Percentiles rank a stretch among this genome's conserved stretches.
Evolutionary conservation across 73 alveolate genomes (phyloP).

Genomic region (Blepharisma japonicum): DNA sequence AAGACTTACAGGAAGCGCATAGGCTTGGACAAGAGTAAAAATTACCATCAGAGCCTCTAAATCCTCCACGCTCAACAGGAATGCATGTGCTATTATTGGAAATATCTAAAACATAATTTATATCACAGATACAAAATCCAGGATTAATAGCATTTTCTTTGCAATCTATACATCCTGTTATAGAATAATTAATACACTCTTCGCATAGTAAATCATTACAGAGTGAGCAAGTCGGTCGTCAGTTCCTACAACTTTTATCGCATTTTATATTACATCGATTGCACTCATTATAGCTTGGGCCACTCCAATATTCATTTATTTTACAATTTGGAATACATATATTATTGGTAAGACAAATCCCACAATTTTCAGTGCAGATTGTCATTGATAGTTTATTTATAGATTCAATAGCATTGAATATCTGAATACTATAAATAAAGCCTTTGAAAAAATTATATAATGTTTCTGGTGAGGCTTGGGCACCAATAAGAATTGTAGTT

Average conservation of each 20-base stretch:
- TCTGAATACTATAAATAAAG: background rate
- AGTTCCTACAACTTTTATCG: background rate
- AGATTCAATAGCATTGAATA: background rate
- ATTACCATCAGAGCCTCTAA: no score
- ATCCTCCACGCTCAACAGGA: no score
- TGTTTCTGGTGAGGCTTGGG: background rate
- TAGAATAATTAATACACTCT: background rate
- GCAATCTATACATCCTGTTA: background rate
- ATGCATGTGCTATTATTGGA: no score
- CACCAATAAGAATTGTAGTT: background rate
- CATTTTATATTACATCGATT: background rate
- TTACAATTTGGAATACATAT: background rate
- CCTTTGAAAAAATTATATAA: background rate
- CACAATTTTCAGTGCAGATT: background rate
- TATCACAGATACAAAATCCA: background rate
- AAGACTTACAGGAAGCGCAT: no score
- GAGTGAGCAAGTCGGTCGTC: background rate
- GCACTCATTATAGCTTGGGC: background rate
- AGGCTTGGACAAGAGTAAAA: no score
- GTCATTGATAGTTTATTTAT: background rate
- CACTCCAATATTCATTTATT: background rate
- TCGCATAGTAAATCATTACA: background rate
- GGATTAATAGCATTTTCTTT: background rate
- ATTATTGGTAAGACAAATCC: background rate
- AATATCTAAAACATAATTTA: no score